Base-by-base conservation (phyloP, 331 rosid species). In the Saraca asoca region DNA sequence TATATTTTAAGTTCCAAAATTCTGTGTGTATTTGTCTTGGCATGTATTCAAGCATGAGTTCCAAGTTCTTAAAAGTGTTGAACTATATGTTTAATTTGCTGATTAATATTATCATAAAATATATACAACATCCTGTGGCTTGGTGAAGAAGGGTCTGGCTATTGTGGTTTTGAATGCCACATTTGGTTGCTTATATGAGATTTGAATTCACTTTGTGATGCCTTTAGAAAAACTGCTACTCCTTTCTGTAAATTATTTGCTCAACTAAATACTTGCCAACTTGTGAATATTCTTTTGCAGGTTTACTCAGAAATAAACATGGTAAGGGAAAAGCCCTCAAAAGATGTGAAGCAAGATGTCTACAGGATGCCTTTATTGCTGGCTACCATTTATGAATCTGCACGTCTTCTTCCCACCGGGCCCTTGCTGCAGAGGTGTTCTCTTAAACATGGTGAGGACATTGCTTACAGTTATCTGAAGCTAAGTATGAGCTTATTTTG, bases 371-470 rank as follows among this genome's bases (percentile, higher is more conserved):
- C 77, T 34, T 81, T 91, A 78, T 73, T 91, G 55, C 60, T 84
- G 83, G 91, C 97, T 70, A 82, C 95, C 55, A 62, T 88, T 62
- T 91, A 80, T 49, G 93, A 91, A 75, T 79, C 91, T 70, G 88
- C 84, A 14, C 90, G 95, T 35, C 91, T 91, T 77, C 79, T 85
- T 49, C 85, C 91, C 24, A 63, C 75, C 1, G 81, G 93, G 53
- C 80, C 88, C 58, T 77, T 91, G 78, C 73, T 91, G 48, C 93
- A 88, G 80, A 84, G 97, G 78, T 91, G 97, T 73, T 88, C 93
- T 63, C 68, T 84, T 50, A 74, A 81, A 68, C 80, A 73, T 73
- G 95, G 95, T 91, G 80, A 75, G 76, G 76, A 70, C 70, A 10
- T 62, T 71, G 60, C 63, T 80, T 20, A 51, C 70, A 51, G 24